Percentiles rank a stretch among this genome's conserved stretches.
Conservation (phyloP, 129 eudicot genomes). For the Artemisia tridentata region DNA sequence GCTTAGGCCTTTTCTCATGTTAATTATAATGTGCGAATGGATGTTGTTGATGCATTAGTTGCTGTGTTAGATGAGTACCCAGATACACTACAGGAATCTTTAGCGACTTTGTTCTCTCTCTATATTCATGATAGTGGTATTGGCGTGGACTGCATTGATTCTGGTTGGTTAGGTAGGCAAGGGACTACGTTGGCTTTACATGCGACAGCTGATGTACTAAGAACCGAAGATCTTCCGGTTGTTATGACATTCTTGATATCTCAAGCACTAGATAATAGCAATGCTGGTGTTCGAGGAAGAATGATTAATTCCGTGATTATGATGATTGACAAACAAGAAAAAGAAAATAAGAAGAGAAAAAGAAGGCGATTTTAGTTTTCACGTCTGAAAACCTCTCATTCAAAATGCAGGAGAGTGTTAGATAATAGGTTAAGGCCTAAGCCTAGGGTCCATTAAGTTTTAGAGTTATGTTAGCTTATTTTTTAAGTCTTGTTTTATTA, state of each 20-base stretch:
- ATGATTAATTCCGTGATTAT: conserved; percentile 94
- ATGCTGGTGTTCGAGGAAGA: conserved; percentile 93
- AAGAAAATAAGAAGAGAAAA: conserved; percentile 42
- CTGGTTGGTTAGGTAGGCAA: conserved; percentile 97
- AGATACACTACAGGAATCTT: conserved; percentile 89
- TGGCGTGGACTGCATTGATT: conserved; percentile 57
- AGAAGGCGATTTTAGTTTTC: too few species aligned
- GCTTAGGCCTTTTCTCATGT: conserved; percentile 73
- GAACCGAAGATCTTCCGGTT: conserved; percentile 96
- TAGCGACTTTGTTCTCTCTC: conserved; percentile 83
- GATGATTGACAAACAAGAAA: conserved; percentile 97
- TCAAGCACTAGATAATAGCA: conserved; percentile 91
- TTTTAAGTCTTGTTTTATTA: too few species aligned
- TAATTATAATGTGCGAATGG: conserved; percentile 76
- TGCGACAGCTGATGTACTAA: conserved; percentile 86
- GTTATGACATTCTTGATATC: conserved; percentile 97
- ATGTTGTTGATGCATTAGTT: conserved; percentile 94
- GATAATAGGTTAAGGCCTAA: too few species aligned
- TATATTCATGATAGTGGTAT: conserved; percentile 82
- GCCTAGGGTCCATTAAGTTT: too few species aligned
- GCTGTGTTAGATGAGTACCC: conserved; percentile 95
- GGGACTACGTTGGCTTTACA: conserved; percentile 83
- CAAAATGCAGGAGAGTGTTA: too few species aligned
- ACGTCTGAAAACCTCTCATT: too few species aligned
- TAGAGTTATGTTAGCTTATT: too few species aligned